These are phyloP conservation scores for Mycogone perniciosa DNA, from an alignment of 2,329 filamentous ascomycete species.

Conservation along the genomic window DNA sequence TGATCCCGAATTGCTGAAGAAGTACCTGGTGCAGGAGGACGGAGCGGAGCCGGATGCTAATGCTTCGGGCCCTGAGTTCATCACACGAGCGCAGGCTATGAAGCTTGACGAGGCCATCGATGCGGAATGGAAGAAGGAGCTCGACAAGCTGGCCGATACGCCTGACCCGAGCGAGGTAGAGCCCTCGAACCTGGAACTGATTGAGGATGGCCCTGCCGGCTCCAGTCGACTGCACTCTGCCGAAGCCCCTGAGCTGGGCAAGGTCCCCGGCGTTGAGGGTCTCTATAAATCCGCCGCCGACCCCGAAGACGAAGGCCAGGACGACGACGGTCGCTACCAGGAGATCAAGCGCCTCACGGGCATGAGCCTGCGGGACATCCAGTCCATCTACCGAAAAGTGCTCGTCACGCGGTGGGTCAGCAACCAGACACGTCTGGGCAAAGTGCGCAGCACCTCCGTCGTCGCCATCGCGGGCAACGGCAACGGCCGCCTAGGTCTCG, in stretches of 20 bases:
- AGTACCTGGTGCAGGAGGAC: slow-evolving; percentile 31
- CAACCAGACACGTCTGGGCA: slow-evolving; percentile 95
- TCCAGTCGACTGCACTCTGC: slow-evolving; percentile 33
- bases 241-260: slow-evolving; percentile 44
- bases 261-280: slow-evolving; percentile 47
- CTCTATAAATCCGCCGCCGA: slow-evolving; percentile 43
- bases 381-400: slow-evolving; percentile 58
- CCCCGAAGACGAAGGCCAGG: slow-evolving; percentile 43
- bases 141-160: slow-evolving; percentile 27
- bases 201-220: slow-evolving; percentile 32
- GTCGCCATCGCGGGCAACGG: slow-evolving; percentile 81
- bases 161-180: slow-evolving; percentile 26
- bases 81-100: slow-evolving; percentile 30
- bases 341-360: slow-evolving; percentile 51
- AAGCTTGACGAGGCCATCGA: slow-evolving; percentile 34
- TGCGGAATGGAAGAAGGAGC: slow-evolving; percentile 31
- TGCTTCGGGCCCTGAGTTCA: slow-evolving; percentile 19
- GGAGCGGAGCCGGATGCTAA: slow-evolving; percentile 20
- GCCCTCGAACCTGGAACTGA: slow-evolving; percentile 31
- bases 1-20: slow-evolving; percentile 33
- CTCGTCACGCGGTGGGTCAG: slow-evolving; percentile 68
- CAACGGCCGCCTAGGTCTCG: slow-evolving; percentile 79
- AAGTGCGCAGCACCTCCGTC: slow-evolving; percentile 70
- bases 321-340: slow-evolving; percentile 45
- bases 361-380: slow-evolving; percentile 45